phyloP scores from a whole-genome alignment of 371 early-diverging fungal genomes.

The Apophysomyces sp. region DNA sequence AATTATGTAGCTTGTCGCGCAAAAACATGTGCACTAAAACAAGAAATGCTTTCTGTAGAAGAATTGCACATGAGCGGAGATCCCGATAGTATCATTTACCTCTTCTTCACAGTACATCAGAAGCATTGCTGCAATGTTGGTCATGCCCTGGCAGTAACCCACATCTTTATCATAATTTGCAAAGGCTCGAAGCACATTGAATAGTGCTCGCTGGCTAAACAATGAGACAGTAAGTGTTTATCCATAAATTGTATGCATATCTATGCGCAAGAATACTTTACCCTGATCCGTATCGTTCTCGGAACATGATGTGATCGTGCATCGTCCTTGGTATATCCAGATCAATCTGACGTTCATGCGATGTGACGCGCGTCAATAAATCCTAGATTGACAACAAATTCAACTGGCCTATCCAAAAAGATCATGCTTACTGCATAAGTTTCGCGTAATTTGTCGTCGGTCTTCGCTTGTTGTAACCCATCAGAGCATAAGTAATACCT shows the following conservation, averaged over 20 bases:
- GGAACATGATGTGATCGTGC: slow-evolving; percentile 68
- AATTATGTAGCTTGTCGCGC: slow-evolving; percentile 51
- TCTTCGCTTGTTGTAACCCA: slow-evolving; percentile 14
- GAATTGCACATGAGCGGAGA: not conserved
- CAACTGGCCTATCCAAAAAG: not conserved
- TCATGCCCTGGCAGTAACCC: slow-evolving; percentile 95
- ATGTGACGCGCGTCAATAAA: slow-evolving; percentile 25
- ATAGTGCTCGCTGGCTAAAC: slow-evolving; percentile 63
- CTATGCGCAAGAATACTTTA: slow-evolving; percentile 13
- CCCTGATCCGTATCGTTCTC: slow-evolving; percentile 65
- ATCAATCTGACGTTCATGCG: slow-evolving; percentile 67
- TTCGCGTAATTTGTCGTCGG: slow-evolving; percentile 14
- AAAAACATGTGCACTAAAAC: slow-evolving; percentile 56
- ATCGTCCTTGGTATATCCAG: slow-evolving; percentile 65
- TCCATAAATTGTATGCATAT: not conserved
- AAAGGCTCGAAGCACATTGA: slow-evolving; percentile 87
- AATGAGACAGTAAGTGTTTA: not conserved
- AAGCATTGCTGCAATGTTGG: slow-evolving; percentile 88
- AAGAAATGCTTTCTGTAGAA: slow-evolving; percentile 51
- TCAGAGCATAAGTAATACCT: slow-evolving; percentile 44
- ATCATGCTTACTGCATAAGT: slow-evolving; percentile 20
- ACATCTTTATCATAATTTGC: slow-evolving; percentile 83
- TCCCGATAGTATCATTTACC: slow-evolving; percentile 32
- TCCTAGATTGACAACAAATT: slow-evolving; percentile 4
- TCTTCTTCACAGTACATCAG: slow-evolving; percentile 92